Evolutionary conservation across 2,329 filamentous ascomycete genomes (phyloP).

Genomic region (Thelonectria rubi): DNA sequence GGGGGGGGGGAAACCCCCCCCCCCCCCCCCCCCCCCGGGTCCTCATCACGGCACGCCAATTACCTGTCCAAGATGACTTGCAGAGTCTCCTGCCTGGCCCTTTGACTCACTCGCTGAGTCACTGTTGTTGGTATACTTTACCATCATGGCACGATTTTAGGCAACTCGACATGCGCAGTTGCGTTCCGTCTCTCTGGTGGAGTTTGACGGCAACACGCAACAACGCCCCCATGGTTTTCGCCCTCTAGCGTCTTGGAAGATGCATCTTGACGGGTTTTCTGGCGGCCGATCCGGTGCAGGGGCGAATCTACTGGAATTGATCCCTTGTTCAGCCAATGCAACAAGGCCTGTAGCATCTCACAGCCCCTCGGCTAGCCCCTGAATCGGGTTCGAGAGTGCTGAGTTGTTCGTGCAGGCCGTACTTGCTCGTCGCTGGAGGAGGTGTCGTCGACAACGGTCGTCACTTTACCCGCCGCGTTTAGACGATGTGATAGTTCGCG

Average conservation of each 20-base stretch:
- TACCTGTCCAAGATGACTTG: background rate
- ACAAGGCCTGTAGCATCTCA: conserved; percentile 6
- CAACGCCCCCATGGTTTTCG: conserved; percentile 18
- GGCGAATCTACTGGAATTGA: background rate
- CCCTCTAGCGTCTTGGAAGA: conserved; percentile 11
- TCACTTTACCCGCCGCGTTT: conserved; percentile 25
- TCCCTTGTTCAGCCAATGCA: conserved; percentile 6
- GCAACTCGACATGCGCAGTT: conserved; percentile 21
- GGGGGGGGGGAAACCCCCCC: too few relatives aligned
- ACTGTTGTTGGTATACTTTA: background rate
- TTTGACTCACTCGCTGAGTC: background rate
- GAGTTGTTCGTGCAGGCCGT: background rate
- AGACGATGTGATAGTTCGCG: conserved; percentile 37
- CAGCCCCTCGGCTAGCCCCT: conserved; percentile 13
- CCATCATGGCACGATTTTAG: conserved; percentile 17
- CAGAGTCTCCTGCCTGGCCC: background rate
- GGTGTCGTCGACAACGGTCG: conserved; percentile 2
- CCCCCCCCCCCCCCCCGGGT: too few relatives aligned
- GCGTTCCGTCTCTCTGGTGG: background rate
- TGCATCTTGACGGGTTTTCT: background rate
- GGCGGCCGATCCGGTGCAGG: conserved; percentile 1
- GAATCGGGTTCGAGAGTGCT: background rate
- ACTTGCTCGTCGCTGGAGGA: conserved; percentile 12
- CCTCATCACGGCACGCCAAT: background rate
- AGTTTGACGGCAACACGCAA: conserved; percentile 27